Conservation (phyloP, 768 basidiomycete genomes). For the Candolleomyces eurysporus region DNA sequence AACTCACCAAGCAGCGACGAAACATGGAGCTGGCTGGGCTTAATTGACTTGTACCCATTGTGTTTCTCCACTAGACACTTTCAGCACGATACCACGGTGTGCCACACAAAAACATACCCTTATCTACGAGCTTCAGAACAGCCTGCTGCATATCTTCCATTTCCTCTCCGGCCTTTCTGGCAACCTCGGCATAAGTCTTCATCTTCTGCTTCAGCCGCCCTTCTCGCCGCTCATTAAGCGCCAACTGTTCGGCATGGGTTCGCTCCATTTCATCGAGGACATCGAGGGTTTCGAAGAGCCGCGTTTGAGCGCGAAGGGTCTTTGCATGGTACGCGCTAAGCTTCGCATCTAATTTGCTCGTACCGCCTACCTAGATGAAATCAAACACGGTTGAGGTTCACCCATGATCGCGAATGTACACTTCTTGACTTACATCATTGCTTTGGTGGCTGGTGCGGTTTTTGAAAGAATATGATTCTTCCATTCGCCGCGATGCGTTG, state of each 20-base stretch:
- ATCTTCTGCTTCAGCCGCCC: constrained; percentile 36
- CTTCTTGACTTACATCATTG: background rate
- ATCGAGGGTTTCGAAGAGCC: constrained; percentile 49
- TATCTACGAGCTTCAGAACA: constrained; percentile 52
- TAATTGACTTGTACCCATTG: constrained; percentile 45
- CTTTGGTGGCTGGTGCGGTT: background rate
- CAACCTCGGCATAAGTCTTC: constrained; percentile 28
- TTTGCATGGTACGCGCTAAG: constrained; percentile 1
- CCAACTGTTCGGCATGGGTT: constrained; percentile 40
- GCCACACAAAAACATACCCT: constrained; percentile 41
- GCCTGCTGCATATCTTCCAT: constrained; percentile 54
- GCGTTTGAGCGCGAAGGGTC: constrained; percentile 28
- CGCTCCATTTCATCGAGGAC: constrained; percentile 43
- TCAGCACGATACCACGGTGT: background rate
- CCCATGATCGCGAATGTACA: background rate
- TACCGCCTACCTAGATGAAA: background rate
- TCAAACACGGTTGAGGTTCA: background rate
- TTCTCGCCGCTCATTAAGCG: constrained; percentile 28
- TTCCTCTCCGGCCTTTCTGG: constrained; percentile 41
- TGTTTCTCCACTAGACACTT: constrained; percentile 38
- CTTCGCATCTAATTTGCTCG: constrained; percentile 1
- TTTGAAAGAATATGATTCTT: background rate
- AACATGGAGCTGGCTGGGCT: constrained; percentile 41
- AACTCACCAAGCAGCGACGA: constrained; percentile 42
- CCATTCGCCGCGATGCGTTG: background rate